A percentile compares a stretch with the other conserved stretches of the same genome.
These are phyloP conservation scores for Schwanniomyces pseudopolymorphus DNA, from an alignment of 805 yeast species.

Conservation along the genomic window DNA sequence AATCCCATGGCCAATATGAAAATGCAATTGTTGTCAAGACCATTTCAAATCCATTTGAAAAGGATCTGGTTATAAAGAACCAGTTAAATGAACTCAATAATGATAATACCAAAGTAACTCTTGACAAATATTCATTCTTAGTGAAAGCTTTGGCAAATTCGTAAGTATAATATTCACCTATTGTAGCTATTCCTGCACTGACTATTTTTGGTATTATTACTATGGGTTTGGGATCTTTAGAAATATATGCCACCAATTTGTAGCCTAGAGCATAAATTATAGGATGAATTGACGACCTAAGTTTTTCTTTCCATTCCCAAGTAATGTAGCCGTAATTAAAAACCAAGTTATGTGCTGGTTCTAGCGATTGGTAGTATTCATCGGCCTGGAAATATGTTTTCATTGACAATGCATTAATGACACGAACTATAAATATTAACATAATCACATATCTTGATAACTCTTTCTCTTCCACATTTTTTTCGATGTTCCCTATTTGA, in stretches of 20 bases:
- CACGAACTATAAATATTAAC: constrained; percentile 39
- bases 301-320: constrained; percentile 88
- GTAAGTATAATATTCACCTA: constrained; percentile 65
- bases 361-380: constrained; percentile 90
- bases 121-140: constrained; percentile 33
- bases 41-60: constrained; percentile 82
- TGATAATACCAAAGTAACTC: constrained; percentile 48
- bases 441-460: constrained; percentile 6
- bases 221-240: constrained; percentile 34
- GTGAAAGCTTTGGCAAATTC: constrained; percentile 43
- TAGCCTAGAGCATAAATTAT: constrained; percentile 55
- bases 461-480: neutral
- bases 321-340: constrained; percentile 82
- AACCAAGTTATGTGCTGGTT: constrained; percentile 79
- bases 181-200: constrained; percentile 68
- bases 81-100: constrained; percentile 76
- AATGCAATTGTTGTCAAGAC: constrained; percentile 65
- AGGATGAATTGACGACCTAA: constrained; percentile 83
- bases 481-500: neutral
- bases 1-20: constrained; percentile 68
- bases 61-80: constrained; percentile 77
- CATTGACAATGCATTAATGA: constrained; percentile 62
- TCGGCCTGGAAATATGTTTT: constrained; percentile 92
- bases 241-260: constrained; percentile 24
- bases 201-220: constrained; percentile 59